Evolutionary conservation across 192 early-diverging fungal genomes (phyloP), one percentile per base, ranked within the genome.

Genomic region (Haplosporangium gracile): DNA sequence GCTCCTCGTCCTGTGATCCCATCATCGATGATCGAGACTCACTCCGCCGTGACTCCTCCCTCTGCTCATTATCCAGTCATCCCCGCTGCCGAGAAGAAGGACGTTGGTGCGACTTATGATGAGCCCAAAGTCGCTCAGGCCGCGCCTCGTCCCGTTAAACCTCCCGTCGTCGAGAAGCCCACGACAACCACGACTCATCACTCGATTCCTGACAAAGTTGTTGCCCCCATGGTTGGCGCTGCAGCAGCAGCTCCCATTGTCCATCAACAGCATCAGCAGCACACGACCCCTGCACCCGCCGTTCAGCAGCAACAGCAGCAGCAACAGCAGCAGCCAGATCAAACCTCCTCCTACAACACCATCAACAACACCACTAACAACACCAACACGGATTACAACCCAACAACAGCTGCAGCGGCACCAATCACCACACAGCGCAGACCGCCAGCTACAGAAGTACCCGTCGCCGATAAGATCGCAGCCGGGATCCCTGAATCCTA

Each of bases 401-500:
- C 36, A 36, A 36, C 36, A 36, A 10, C 13, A 45, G 43, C 43
- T 45, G 2, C 43, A 15, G 13, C 0, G 15, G 43, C 11, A 45
- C 43, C 43, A 11, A 10, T 73, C 72, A 9, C 13, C 72, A 49
- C 42, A 9, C 13, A 18, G 11, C 43, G 2, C 11, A 6, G n/a
- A 2, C 6, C 39, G 1, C 45, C 75, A 6, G 36, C 60, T 7
- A 24, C 26, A 26, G 75, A 76, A 24, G 63, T 76, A 5, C 10
- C 16, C 20, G 13, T 22, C n/a, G 75, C 75, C 15, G 76, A 70
- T 36, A 69, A 53, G 42, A 78, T 70, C 43, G 75, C 75, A 20
- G 57, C 78, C 24, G 78, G 39, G 26, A 72, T 72, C 39, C 83
- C 83, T 0, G 69, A 38, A 34, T 1, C 39, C 18, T 80, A 80